Base-by-base conservation (phyloP, 179 eudicot species). In the Beta corolliflora region DNA sequence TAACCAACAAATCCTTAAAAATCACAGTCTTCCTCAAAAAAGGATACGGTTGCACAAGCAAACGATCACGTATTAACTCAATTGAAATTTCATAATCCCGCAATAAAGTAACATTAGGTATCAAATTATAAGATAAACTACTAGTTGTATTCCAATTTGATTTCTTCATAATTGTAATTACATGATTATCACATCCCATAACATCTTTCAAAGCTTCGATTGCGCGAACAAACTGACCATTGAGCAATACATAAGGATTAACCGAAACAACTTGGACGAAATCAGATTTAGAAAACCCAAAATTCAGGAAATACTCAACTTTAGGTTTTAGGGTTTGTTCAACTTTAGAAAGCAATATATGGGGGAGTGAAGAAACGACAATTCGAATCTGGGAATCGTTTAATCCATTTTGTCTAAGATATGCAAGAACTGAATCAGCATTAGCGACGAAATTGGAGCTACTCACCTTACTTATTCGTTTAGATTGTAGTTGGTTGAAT, bases 251-350 rank as follows among this genome's bases (percentile, higher is more conserved):
- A 6, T 21, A 53, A 21, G 79, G 79, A 58, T 83, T 79, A 8
- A 58, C 36, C 1, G 50, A 14, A 7, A 73, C 23, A 48, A 66
- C 7, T 21, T 16, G 16, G 16, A 14, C 79, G 2, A 78, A 65
- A 25, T 73, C 79, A 11, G 82, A 54, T 13, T 52, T 55, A 48
- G 68, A 78, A 29, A 83, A 65, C 48, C 85, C 79, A 9, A 78
- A 36, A 25, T 73, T 48, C 19, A 31, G 19, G 50, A 83, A 41
- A 75, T 50, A 31, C 53, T 77, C 68, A 21, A 75, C 25, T 69
- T 83, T 83, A 14, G 83, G 86, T 36, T 45, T 80, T 66, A 83
- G 83, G 86, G 83, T 83, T 75, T 60, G 44, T n/a, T 75, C 53
- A 29, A 74, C 71, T 7, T 75, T 58, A 65, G 53, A 15, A 9